Base-by-base conservation (phyloP, 116 monocot species). In the Thalassia testudinum region DNA sequence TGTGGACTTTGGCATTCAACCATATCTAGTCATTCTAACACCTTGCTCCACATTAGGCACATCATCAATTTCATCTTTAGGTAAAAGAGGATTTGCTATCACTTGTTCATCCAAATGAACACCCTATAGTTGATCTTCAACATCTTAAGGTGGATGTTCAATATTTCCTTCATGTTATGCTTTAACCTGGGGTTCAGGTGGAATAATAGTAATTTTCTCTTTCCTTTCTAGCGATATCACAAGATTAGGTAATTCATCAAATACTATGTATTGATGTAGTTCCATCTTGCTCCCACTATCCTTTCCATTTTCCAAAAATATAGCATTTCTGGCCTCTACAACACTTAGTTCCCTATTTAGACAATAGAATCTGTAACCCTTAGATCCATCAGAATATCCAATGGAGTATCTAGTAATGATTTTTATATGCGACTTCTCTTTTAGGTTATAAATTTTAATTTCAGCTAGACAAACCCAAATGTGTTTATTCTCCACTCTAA, bases 381-480 rank as follows among this genome's bases (percentile, higher is more conserved):
- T 44, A 19, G 44, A 44, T 5, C 17, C 18, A 8, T 44, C 44
- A 7, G 17, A 44, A 44, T 44, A 44, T 7, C 44, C 5, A 44
- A 44, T 44, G 44, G 15, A 44, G 18, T 44, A 44, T 44, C 44
- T 16, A 44, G 7, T 44, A 7, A 16, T 44, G 2, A 13, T 44
- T 16, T 17, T 24, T 1, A 27, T 15, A 21, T 59, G 52, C 27
- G 37, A 43, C 23, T 59, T 53, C 43, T 67, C 22, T n/a, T 61
- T 2, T 54, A 10, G 30, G 30, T 34, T 34, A 34, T 34, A 34
- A 52, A 61, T 17, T 30, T 40, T 56, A 4, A 37, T 61, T 23
- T 67, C 28, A 34, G 52, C 57, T 40, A 11, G 57, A 58, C 62
- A 67, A 17, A 45, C 24, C 66, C 61, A 73, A 56, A 60, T 27